phyloP scores from a whole-genome alignment of 768 basidiomycete genomes.

The Agaricus sinodeliciosus region DNA sequence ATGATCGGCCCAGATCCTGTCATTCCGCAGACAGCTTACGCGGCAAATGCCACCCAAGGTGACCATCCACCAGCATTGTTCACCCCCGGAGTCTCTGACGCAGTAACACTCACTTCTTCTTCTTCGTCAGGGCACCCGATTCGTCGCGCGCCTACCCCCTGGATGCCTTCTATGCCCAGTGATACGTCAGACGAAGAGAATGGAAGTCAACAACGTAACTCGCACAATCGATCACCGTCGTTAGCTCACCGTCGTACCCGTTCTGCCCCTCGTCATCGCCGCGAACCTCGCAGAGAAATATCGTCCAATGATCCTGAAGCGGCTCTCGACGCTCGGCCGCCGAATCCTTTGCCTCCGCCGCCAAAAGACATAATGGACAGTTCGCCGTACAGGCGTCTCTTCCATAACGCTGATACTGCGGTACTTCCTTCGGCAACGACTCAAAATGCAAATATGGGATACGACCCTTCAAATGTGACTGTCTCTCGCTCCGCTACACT shows the following conservation, averaged over 20 bases:
- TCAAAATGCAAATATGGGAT: constrained; percentile 3
- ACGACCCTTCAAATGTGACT: neutral
- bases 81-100: constrained; percentile 7
- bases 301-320: constrained; percentile 16
- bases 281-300: constrained; percentile 13
- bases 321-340: constrained; percentile 15
- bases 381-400: constrained; percentile 49
- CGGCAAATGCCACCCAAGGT: constrained; percentile 4
- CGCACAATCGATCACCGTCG: constrained; percentile 3
- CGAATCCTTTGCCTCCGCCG: constrained; percentile 59
- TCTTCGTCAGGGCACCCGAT: constrained; percentile 4
- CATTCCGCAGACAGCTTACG: constrained; percentile 6
- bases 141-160: constrained; percentile 23
- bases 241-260: neutral
- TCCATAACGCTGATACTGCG: constrained; percentile 45
- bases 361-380: constrained; percentile 55
- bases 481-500: constrained; percentile 3
- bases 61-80: constrained; percentile 13
- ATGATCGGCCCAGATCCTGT: constrained; percentile 8
- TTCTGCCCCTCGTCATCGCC: constrained; percentile 6
- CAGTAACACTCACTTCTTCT: constrained; percentile 9
- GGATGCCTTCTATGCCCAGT: constrained; percentile 13
- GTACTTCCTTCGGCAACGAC: constrained; percentile 18
- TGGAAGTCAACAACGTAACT: constrained; percentile 2
- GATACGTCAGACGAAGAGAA: constrained; percentile 17